Conservation (phyloP, 2,329 filamentous ascomycete genomes). For the Cladosporium colombiae region DNA sequence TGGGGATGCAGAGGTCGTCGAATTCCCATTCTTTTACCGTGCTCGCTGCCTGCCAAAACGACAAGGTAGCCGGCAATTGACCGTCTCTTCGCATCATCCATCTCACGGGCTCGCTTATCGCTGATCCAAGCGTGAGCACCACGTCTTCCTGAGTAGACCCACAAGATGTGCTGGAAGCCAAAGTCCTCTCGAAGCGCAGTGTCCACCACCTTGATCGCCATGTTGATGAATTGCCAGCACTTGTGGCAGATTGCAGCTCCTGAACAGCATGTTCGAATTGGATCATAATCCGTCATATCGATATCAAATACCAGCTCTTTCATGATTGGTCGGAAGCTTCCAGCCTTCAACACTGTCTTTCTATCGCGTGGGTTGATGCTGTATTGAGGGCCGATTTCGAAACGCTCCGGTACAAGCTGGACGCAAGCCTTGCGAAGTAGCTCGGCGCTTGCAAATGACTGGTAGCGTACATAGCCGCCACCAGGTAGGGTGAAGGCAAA, state of each 20-base stretch:
- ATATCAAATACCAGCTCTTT: slow-evolving; percentile 99
- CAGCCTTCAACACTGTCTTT: slow-evolving; percentile 78
- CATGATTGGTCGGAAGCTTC: slow-evolving; percentile 79
- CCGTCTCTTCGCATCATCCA: slow-evolving; percentile 83
- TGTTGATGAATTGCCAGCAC: slow-evolving; percentile 97
- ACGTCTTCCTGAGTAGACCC: slow-evolving; percentile 96
- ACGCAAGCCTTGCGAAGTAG: slow-evolving; percentile 88
- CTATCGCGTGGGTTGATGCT: slow-evolving; percentile 89
- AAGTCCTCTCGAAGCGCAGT: slow-evolving; percentile 87
- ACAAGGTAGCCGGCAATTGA: slow-evolving; percentile 90
- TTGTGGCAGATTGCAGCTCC: slow-evolving; percentile 91
- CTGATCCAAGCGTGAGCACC: slow-evolving; percentile 98
- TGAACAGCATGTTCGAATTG: slow-evolving; percentile 90
- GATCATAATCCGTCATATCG: slow-evolving; percentile 98
- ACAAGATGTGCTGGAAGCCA: slow-evolving; percentile 93
- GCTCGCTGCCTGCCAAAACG: slow-evolving; percentile 80
- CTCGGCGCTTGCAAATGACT: slow-evolving; percentile 71
- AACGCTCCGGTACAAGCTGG: slow-evolving; percentile 83
- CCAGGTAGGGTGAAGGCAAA: slow-evolving; percentile 95
- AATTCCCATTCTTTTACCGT: slow-evolving; percentile 85
- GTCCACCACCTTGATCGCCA: slow-evolving; percentile 95
- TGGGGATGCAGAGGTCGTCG: slow-evolving; percentile 88
- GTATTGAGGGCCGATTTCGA: slow-evolving; percentile 98
- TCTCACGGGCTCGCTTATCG: slow-evolving; percentile 77
- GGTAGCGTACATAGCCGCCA: slow-evolving; percentile 89